Percentiles rank a stretch among this genome's conserved stretches.
Evolutionary conservation across 371 early-diverging fungal genomes (phyloP).

Genomic region (Rhizopus stolonifer): DNA sequence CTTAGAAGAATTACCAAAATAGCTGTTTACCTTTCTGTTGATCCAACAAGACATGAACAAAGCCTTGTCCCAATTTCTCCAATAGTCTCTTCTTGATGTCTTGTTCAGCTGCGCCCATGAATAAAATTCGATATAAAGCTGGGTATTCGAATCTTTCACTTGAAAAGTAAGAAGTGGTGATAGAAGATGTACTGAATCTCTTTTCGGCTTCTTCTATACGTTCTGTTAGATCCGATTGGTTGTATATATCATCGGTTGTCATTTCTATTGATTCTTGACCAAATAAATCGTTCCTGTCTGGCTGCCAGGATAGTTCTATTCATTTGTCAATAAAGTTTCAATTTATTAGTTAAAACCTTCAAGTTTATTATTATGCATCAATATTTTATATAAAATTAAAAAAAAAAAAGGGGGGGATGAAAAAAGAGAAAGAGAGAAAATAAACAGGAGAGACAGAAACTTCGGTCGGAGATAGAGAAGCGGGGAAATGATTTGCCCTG

Average conservation of each 20-base stretch:
- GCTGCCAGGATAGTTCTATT: background rate
- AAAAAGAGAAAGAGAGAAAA: too few species aligned
- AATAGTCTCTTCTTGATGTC: constrained; percentile 34
- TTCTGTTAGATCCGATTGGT: constrained; percentile 19
- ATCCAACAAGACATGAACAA: constrained; percentile 22
- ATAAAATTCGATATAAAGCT: constrained; percentile 34
- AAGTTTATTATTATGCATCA: constrained; percentile 11
- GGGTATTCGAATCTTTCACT: constrained; percentile 28
- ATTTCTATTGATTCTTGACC: constrained; percentile 15
- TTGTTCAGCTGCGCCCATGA: constrained; percentile 36
- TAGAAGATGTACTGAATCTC: constrained; percentile 21
- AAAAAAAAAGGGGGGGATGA: background rate
- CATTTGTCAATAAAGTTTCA: background rate
- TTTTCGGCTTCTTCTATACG: constrained; percentile 16
- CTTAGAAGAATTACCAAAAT: background rate
- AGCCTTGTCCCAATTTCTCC: constrained; percentile 35
- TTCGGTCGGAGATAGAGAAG: background rate
- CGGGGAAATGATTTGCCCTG: background rate
- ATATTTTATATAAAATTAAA: background rate
- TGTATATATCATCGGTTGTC: constrained; percentile 11
- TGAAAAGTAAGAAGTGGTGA: constrained; percentile 9
- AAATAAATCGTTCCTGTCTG: background rate
- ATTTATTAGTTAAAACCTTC: background rate
- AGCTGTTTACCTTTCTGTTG: constrained; percentile 2
- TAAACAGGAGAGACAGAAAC: constrained; percentile 4